These are phyloP conservation scores for Gossypium gossypioides DNA, from an alignment of 441 rosid genomes.

Conservation along the genomic window DNA sequence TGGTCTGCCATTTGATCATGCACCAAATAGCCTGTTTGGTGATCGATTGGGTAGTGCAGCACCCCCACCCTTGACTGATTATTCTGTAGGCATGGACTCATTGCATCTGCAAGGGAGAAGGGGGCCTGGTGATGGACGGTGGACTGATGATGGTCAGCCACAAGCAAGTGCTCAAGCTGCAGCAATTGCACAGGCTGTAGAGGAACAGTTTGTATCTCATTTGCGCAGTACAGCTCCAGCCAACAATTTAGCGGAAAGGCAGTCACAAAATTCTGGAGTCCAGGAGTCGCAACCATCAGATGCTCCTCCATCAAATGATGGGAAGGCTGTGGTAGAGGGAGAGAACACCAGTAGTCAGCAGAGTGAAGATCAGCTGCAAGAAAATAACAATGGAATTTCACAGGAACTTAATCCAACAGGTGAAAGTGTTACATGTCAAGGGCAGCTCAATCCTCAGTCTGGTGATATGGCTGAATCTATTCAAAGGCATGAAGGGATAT, in stretches of 20 bases:
- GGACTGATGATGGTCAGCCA: constrained; percentile 97
- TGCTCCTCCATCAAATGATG: constrained; percentile 38
- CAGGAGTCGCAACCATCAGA: constrained; percentile 52
- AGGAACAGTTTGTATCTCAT: constrained; percentile 72
- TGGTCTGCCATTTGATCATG: constrained; percentile 69
- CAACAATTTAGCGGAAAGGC: constrained; percentile 47
- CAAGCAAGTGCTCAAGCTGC: constrained; percentile 78
- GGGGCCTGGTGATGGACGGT: constrained; percentile 78
- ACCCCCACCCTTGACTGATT: constrained; percentile 74
- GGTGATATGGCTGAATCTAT: constrained; percentile 27
- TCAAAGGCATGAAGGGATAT: constrained; percentile 38
- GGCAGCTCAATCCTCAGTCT: constrained; percentile 27
- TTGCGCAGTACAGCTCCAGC: constrained; percentile 45
- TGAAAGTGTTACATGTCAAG: constrained; percentile 32
- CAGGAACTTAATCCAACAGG: constrained; percentile 29
- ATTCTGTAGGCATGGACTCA: constrained; percentile 71
- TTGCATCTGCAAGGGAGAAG: constrained; percentile 62
- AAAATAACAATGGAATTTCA: constrained; percentile 27
- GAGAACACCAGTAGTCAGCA: constrained; percentile 41
- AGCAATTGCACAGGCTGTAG: constrained; percentile 79
- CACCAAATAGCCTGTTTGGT: constrained; percentile 55
- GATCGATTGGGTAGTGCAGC: constrained; percentile 59
- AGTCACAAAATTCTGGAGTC: constrained; percentile 45
- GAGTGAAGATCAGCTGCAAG: constrained; percentile 45
- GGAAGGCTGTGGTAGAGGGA: constrained; percentile 35